Conservation (phyloP, 306 rosid species). For the Inga leiocalycina region DNA sequence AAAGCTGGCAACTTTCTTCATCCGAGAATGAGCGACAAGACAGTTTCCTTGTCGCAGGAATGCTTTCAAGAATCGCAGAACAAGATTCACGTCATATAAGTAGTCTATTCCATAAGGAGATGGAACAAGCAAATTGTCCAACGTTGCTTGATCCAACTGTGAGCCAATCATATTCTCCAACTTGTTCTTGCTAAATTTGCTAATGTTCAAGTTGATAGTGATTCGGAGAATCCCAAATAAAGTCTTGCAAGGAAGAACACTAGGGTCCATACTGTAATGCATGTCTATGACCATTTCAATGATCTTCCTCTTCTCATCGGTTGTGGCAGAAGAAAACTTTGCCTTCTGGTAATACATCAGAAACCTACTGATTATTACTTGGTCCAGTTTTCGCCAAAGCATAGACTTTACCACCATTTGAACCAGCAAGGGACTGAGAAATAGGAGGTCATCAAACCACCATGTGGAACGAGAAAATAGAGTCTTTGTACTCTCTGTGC, state of each 20-base stretch:
- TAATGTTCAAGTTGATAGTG: conserved; percentile 42
- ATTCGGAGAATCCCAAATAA: conserved; percentile 59
- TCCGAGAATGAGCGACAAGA: conserved; percentile 36
- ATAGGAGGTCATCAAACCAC: conserved; percentile 71
- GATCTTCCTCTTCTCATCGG: conserved; percentile 46
- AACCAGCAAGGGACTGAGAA: conserved; percentile 49
- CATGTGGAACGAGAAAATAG: conserved; percentile 47
- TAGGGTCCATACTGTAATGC: conserved; percentile 44
- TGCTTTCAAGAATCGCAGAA: conserved; percentile 71
- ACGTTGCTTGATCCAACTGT: conserved; percentile 69
- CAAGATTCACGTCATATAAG: conserved; percentile 86
- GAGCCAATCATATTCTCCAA: conserved; percentile 66
- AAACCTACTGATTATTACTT: conserved; percentile 50
- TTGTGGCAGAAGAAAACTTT: conserved; percentile 39
- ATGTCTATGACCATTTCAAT: conserved; percentile 48
- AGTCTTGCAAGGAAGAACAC: conserved; percentile 39
- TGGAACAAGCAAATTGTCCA: conserved; percentile 90
- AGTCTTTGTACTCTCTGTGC: conserved; percentile 60
- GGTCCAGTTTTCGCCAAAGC: conserved; percentile 52
- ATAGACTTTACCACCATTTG: conserved; percentile 52
- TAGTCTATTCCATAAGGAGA: conserved; percentile 68
- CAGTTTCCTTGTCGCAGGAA: conserved; percentile 47
- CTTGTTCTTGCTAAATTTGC: conserved; percentile 51
- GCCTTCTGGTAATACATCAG: conserved; percentile 62
- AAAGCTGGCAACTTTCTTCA: conserved; percentile 68